Conservation (phyloP, 73 alveolate genomes). For the Paramecium sonneborni region DNA sequence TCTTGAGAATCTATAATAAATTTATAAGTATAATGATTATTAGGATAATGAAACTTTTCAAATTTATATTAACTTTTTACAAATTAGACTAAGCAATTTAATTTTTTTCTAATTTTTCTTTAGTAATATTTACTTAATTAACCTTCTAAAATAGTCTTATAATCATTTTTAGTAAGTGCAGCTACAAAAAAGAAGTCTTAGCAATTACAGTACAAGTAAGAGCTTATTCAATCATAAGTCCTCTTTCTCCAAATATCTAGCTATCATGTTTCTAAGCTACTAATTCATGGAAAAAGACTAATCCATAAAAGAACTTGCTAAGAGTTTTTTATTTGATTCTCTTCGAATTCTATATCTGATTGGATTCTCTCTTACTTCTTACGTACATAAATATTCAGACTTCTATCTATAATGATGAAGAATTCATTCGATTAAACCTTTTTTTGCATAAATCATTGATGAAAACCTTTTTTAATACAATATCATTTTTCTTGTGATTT, state of each 20-base stretch:
- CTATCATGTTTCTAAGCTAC: neutral
- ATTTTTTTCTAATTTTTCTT: constrained; percentile 32
- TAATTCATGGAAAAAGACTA: constrained; percentile 19
- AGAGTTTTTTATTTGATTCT: neutral
- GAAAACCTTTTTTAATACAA: constrained; percentile 4
- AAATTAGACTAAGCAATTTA: neutral
- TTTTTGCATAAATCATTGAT: neutral
- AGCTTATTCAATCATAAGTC: constrained; percentile 35
- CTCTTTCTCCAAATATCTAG: constrained; percentile 45
- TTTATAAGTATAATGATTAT: neutral
- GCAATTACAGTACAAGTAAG: constrained; percentile 50
- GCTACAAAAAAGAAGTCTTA: constrained; percentile 12
- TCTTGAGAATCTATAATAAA: too few relatives aligned
- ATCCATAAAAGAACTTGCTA: neutral
- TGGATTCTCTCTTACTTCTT: neutral
- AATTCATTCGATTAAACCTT: constrained; percentile 30
- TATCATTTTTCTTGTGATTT: constrained; percentile 22
- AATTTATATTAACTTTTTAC: constrained; percentile 23
- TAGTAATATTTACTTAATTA: neutral
- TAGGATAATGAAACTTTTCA: neutral
- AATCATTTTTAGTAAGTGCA: neutral
- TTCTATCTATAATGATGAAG: constrained; percentile 42
- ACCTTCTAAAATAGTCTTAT: constrained; percentile 23
- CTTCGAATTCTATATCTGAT: neutral
- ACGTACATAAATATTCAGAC: constrained; percentile 8